Conservation (phyloP, 73 alveolate genomes). For the Paramecium sonneborni region DNA sequence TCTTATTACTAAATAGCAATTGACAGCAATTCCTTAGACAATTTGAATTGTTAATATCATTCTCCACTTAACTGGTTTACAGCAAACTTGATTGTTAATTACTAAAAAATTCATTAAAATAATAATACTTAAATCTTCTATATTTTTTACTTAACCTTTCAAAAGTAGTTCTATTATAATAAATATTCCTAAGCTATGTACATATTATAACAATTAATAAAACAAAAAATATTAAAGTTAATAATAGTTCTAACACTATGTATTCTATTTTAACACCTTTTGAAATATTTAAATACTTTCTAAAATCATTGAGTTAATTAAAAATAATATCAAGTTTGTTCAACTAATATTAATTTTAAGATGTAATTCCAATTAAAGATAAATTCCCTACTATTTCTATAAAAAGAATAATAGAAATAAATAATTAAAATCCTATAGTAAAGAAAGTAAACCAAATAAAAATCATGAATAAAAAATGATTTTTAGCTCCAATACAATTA, state of each 20-base stretch:
- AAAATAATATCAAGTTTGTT: not conserved
- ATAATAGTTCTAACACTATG: not conserved
- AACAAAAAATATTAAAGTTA: not conserved
- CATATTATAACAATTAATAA: not conserved
- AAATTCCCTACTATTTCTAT: not conserved
- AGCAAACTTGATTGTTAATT: not conserved
- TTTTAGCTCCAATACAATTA: slow-evolving; percentile 78
- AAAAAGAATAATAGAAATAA: not conserved
- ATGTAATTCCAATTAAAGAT: not conserved
- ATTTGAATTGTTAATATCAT: not conserved
- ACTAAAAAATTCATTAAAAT: not conserved
- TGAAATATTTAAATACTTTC: not conserved
- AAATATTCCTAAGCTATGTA: not conserved
- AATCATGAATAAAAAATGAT: slow-evolving; percentile 25
- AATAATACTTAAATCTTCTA: not conserved
- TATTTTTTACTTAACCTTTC: not conserved
- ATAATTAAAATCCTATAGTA: not conserved
- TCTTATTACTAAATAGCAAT: not conserved
- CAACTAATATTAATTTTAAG: not conserved
- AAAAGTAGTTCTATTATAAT: not conserved
- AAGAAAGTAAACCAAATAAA: not conserved
- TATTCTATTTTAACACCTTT: not conserved
- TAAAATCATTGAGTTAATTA: not conserved
- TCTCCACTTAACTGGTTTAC: not conserved
- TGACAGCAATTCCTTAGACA: not conserved